Evolutionary conservation across 2,329 filamentous ascomycete genomes (phyloP).

Genomic region (Chaetomium sp.): DNA sequence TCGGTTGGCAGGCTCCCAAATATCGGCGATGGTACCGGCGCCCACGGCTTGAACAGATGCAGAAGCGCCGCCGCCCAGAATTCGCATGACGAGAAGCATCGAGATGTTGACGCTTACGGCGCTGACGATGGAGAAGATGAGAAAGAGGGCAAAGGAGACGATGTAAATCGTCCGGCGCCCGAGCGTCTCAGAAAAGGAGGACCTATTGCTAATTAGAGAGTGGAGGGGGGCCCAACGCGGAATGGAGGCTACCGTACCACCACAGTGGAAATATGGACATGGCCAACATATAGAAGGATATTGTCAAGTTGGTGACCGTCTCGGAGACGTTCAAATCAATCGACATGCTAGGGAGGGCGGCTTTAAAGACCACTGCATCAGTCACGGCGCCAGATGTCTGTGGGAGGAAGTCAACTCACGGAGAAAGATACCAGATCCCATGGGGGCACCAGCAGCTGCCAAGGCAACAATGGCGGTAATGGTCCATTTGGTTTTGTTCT

Average conservation of each 20-base stretch:
- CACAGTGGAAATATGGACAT: slow-evolving; percentile 85
- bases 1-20: slow-evolving; percentile 73
- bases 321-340: slow-evolving; percentile 61
- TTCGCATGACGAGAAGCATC: slow-evolving; percentile 77
- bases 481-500: slow-evolving; percentile 76
- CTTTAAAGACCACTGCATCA: slow-evolving; percentile 44
- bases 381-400: neutral
- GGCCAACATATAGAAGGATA: slow-evolving; percentile 78
- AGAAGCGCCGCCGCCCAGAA: slow-evolving; percentile 73
- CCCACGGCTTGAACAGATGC: slow-evolving; percentile 82
- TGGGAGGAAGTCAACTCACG: slow-evolving; percentile 54
- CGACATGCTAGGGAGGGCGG: slow-evolving; percentile 67
- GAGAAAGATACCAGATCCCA: slow-evolving; percentile 83
- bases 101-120: slow-evolving; percentile 69
- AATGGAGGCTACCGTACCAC: slow-evolving; percentile 55
- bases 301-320: slow-evolving; percentile 72
- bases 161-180: slow-evolving; percentile 81
- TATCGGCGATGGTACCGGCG: slow-evolving; percentile 78
- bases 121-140: slow-evolving; percentile 69
- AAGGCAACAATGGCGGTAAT: slow-evolving; percentile 78
- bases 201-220: slow-evolving; percentile 41
- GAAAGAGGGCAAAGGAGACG: slow-evolving; percentile 70
- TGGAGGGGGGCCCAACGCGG: neutral
- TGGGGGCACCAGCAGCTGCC: slow-evolving; percentile 74
- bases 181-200: slow-evolving; percentile 72